Percentiles rank a stretch among this genome's conserved stretches.
These are phyloP conservation scores for Colletotrichum navitas DNA, from an alignment of 2,329 filamentous ascomycete species.

Conservation along the genomic window DNA sequence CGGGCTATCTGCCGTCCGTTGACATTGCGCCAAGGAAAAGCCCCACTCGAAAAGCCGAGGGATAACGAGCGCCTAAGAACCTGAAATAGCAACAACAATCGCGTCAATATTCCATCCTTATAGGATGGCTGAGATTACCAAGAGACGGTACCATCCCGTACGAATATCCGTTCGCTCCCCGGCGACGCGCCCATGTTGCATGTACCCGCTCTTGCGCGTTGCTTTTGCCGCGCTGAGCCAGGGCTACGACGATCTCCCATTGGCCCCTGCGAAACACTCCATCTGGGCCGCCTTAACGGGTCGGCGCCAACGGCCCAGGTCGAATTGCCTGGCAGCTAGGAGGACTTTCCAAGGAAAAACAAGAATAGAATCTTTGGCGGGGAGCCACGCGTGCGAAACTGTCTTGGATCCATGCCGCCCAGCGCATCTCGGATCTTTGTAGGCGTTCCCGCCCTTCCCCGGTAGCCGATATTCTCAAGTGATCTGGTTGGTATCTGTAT, in stretches of 20 bases:
- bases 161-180: conserved; percentile 12
- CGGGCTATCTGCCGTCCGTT: neutral
- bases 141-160: conserved; percentile 8
- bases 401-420: neutral
- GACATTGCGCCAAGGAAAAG: neutral
- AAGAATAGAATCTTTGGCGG: conserved; percentile 29
- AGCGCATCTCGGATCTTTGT: conserved; percentile 8
- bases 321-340: conserved; percentile 16
- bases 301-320: conserved; percentile 31
- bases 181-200: conserved; percentile 40
- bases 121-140: conserved; percentile 12
- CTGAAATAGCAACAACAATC: conserved; percentile 32
- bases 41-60: neutral
- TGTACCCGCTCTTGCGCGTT: conserved; percentile 36
- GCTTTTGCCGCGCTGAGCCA: conserved; percentile 42
- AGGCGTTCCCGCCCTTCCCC: conserved; percentile 1
- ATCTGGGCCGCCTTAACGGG: conserved; percentile 28
- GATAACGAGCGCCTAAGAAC: conserved; percentile 17
- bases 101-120: conserved; percentile 20
- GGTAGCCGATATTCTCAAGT: conserved; percentile 5
- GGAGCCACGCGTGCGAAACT: conserved; percentile 19
- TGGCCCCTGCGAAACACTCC: conserved; percentile 12
- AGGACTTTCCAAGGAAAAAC: conserved; percentile 27
- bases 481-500: conserved; percentile 26
- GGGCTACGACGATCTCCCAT: conserved; percentile 8